A percentile compares a stretch with the other conserved stretches of the same genome.
These are phyloP conservation scores for Lactarius indigo DNA, from an alignment of 768 basidiomycete species.

Conservation along the genomic window DNA sequence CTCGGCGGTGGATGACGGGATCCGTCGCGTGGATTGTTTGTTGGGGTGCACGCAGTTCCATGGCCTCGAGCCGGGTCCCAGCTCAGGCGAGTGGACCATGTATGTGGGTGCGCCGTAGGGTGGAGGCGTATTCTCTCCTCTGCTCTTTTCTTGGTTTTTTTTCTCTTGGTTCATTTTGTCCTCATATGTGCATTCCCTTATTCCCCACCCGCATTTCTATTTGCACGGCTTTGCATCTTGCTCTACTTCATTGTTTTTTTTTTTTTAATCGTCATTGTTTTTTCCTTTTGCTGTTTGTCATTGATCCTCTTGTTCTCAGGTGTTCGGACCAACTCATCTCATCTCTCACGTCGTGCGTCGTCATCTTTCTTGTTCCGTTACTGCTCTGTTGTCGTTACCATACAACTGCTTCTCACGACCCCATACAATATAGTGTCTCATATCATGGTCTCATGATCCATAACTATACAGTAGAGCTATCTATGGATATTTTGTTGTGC, in stretches of 20 bases:
- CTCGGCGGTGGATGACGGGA: constrained; percentile 4
- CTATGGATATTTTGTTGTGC: background rate
- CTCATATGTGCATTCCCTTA: background rate
- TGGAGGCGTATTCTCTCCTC: background rate
- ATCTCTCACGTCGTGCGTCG: background rate
- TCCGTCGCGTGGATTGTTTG: constrained; percentile 19
- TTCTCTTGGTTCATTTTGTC: background rate
- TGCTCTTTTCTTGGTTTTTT: background rate
- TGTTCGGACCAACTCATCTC: background rate
- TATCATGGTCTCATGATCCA: background rate
- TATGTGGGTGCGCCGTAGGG: constrained; percentile 17
- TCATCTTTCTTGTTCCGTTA: background rate
- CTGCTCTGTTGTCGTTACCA: background rate
- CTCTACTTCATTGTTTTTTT: background rate
- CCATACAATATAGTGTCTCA: background rate
- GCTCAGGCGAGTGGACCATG: constrained; percentile 23
- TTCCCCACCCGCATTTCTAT: background rate
- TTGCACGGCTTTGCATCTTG: background rate
- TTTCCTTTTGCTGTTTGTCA: background rate
- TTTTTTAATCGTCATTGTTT: background rate
- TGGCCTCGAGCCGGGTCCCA: constrained; percentile 19
- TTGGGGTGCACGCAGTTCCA: constrained; percentile 16
- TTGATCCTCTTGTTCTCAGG: background rate
- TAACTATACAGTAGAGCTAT: background rate
- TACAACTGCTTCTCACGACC: background rate